Percentiles rank a stretch among this genome's conserved stretches.
phyloP scores from a whole-genome alignment of 2,329 filamentous ascomycete species.

The Ophiocordyceps australis region DNA sequence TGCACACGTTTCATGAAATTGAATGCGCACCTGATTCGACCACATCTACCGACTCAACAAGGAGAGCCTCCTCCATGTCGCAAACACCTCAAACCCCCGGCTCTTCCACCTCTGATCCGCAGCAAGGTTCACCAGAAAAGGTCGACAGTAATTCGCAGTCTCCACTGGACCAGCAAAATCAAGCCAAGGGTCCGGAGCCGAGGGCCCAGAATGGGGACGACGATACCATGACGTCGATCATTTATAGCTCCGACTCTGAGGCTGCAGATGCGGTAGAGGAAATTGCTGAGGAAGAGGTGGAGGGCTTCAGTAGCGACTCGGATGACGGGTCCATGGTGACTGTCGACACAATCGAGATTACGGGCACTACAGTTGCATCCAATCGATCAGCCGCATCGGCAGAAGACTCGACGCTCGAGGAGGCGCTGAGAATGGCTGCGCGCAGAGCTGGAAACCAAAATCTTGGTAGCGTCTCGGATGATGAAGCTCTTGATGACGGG shows the following conservation, averaged over 20 bases:
- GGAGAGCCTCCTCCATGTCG: conserved; percentile 47
- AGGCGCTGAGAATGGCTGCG: conserved; percentile 59
- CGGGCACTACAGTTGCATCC: conserved; percentile 47
- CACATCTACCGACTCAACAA: conserved; percentile 57
- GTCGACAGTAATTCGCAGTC: conserved; percentile 38
- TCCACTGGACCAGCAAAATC: conserved; percentile 48
- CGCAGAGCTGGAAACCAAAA: conserved; percentile 56
- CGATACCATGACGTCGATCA: conserved; percentile 55
- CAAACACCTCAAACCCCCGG: conserved; percentile 8
- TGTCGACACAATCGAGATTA: conserved; percentile 62
- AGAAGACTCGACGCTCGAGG: conserved; percentile 52
- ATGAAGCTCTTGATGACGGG: conserved; percentile 38
- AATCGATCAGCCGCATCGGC: conserved; percentile 41
- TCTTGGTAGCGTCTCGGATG: conserved; percentile 28
- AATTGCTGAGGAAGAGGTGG: conserved; percentile 31
- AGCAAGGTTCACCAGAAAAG: too few species aligned
- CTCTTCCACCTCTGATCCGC: conserved; percentile 21
- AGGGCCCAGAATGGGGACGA: too few species aligned
- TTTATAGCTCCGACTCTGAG: conserved; percentile 53
- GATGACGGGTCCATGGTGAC: conserved; percentile 70
- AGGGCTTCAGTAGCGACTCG: conserved; percentile 36
- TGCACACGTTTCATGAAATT: conserved; percentile 93
- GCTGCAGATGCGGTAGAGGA: conserved; percentile 34
- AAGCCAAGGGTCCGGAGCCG: too few species aligned
- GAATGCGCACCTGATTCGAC: conserved; percentile 81